Evolutionary conservation across 192 early-diverging fungal species (phyloP), one percentile per base, ranked within the genome.

Genomic region (Entophlyctis helioformis): DNA sequence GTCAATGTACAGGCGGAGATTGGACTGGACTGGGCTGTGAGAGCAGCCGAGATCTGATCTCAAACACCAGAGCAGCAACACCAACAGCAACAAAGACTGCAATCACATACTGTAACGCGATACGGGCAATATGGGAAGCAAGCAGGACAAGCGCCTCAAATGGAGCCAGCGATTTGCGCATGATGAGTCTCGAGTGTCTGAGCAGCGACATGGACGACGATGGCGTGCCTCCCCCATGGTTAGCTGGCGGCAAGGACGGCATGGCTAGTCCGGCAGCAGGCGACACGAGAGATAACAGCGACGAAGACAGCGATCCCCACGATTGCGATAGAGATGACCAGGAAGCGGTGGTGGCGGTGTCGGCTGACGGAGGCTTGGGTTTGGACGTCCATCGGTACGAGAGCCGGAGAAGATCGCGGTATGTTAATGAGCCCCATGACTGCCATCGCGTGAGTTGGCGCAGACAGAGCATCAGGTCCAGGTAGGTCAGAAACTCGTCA

Each of bases 321-420:
- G n/a, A n/a, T n/a, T n/a, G n/a, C n/a, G n/a, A n/a, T n/a, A n/a
- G n/a, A n/a, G n/a, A n/a, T n/a, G n/a, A n/a, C n/a, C n/a, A n/a
- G n/a, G n/a, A n/a, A n/a, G n/a, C n/a, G n/a, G n/a, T n/a, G n/a
- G n/a, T n/a, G n/a, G n/a, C n/a, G n/a, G n/a, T n/a, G n/a, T n/a
- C n/a, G n/a, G n/a, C n/a, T n/a, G n/a, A n/a, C n/a, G n/a, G n/a
- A n/a, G n/a, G n/a, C n/a, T n/a, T n/a, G n/a, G n/a, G n/a, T n/a
- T n/a, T n/a, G n/a, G n/a, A n/a, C n/a, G n/a, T n/a, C n/a, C n/a
- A n/a, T n/a, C n/a, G n/a, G n/a, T n/a, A n/a, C n/a, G 48, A 50
- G 39, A 50, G 39, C 15, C 48, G 48, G 5, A 50, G 41, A 6
- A 50, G 24, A 18, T 50, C 48, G 10, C 39, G 6, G 48, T 50